Evolutionary conservation across 192 early-diverging fungal genomes (phyloP), one percentile per base, ranked within the genome.

Genomic region (Coemansia sp.): DNA sequence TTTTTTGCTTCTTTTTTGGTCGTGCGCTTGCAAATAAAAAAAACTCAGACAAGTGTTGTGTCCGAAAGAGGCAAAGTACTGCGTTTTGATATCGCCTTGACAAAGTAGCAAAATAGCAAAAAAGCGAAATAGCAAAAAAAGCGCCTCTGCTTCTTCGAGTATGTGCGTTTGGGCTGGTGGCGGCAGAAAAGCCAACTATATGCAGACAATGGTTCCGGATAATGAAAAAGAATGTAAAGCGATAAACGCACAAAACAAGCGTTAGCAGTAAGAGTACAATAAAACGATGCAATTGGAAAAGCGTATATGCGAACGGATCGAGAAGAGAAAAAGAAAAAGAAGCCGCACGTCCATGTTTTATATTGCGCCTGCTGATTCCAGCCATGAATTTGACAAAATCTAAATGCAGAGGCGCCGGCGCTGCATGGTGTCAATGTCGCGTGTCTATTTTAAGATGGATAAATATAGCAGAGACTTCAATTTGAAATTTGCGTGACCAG

Each of bases 311-410:
- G 25, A 25, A 56, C 22, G 38, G 35, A 43, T 16, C 14, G 29
- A 53, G 29, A 27, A 25, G 35, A 55, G 27, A 38, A 40, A 55
- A 35, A 14, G 6, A 56, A 56, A 32, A 56, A 30, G 4, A 53
- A 27, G 30, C 30, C n/a, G n/a, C n/a, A n/a, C n/a, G n/a, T n/a
- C n/a, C n/a, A n/a, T n/a, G n/a, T n/a, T n/a, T n/a, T n/a, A n/a
- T n/a, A n/a, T n/a, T n/a, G n/a, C n/a, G n/a, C n/a, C 35, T 40
- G 7, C 9, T 40, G 35, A 40, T 40, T 40, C 5, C 14, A 16
- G 35, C 12, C 35, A 40, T 5, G 2, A 38, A 40, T 16, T 16
- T 40, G 35, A 40, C 35, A 40, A 16, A 40, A 40, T 40, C n/a
- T n/a, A 40, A 16, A 40, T 40, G 35, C 33, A 10, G 33, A 35